Base-by-base conservation (phyloP, 192 early-diverging fungal genomes). In the Spizellomyces punctatus region DNA sequence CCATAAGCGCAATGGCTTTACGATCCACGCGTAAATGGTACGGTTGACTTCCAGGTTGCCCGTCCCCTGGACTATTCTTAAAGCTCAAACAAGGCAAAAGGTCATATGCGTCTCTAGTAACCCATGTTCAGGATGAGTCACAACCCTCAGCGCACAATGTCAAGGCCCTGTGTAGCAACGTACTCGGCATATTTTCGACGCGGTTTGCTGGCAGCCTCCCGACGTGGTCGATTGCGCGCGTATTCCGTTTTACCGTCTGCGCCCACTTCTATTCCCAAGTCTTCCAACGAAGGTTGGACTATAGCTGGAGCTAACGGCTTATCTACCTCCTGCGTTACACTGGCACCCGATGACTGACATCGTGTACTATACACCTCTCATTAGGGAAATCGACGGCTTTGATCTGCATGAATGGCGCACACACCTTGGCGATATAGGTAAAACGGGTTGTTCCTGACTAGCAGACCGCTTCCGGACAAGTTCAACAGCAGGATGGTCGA, bases 1-100 rank as follows among this genome's bases (percentile, higher is more conserved):
- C 95, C 92, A 96, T 95, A 12, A 89, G 83, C 7, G 94, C 59
- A 58, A 91, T 83, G 1, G 90, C 93, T 69, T 90, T 90, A 27
- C 90, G 90, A 65, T 91, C 85, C 10, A 94, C 89, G 7, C 67
- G 69, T 5, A 95, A 82, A 41, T 77, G 76, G 82, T 95, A 96
- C 0, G 95, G 94, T 76, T 96, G 95, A 58, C 88, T 79, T 6
- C 91, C 92, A 5, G 74, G 66, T 17, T 81, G 78, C 12, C 82
- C 82, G 6, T 89, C 91, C 14, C 85, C 86, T 16, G 93, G 91
- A 27, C 76, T 79, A 12, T 89, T 90, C 42, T 71, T 81, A 74
- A 93, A 96, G 4, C 89, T 86, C 55, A 88, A 89, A 69, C 92
- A 94, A 9, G 72, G 60, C 7, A 69, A 22, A n/a, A 77, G 64